phyloP scores from a whole-genome alignment of 2,329 filamentous ascomycete genomes.

The Penicillium decumbens region DNA sequence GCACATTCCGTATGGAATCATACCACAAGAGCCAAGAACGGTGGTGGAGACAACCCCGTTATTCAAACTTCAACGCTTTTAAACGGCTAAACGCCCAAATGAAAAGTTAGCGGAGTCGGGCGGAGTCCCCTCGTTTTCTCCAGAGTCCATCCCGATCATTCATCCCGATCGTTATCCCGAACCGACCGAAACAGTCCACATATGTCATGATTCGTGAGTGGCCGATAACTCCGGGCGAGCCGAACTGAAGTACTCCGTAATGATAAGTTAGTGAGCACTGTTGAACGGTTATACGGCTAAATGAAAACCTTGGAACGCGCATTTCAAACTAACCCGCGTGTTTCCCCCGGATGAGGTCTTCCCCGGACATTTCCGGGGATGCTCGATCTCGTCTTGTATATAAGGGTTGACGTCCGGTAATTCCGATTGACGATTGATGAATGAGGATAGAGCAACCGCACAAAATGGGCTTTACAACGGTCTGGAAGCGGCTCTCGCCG shows the following conservation, averaged over 20 bases:
- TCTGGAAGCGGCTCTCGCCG: constrained; percentile 44
- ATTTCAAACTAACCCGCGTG: neutral
- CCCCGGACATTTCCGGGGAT: neutral
- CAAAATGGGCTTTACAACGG: constrained; percentile 38
- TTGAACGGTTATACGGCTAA: constrained; percentile 21
- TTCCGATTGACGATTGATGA: neutral
- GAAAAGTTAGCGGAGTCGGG: neutral
- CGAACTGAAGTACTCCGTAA: neutral
- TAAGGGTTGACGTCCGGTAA: neutral
- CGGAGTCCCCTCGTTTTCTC: neutral
- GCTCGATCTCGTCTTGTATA: neutral
- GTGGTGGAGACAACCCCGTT: no score
- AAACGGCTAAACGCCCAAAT: constrained; percentile 17
- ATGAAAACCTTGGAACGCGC: neutral
- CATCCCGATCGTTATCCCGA: no score
- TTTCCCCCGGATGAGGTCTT: constrained; percentile 1
- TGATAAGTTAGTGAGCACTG: neutral
- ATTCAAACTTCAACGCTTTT: neutral
- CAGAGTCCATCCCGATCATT: neutral
- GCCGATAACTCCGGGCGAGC: neutral
- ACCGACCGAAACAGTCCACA: neutral
- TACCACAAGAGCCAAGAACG: no score
- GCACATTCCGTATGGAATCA: no score
- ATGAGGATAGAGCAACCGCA: neutral
- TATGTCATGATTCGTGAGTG: neutral